Evolutionary conservation across 371 early-diverging fungal genomes (phyloP).

Genomic region (Haplosporangium sp.): DNA sequence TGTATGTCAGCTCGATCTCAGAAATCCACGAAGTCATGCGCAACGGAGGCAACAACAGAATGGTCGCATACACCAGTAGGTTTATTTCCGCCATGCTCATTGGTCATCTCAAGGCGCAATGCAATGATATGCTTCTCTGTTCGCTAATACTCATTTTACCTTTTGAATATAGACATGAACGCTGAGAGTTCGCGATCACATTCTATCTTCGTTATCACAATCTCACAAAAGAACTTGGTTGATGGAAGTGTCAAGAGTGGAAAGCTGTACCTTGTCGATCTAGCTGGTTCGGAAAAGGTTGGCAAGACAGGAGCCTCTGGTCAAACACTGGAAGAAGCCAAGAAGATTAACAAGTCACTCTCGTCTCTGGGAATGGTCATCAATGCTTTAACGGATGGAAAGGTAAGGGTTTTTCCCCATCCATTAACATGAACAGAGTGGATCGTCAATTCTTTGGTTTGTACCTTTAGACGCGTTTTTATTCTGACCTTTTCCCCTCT

Average conservation of each 20-base stretch:
- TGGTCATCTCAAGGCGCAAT: too few relatives aligned
- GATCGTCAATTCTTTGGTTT: not conserved
- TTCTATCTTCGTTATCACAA: slow-evolving; percentile 96
- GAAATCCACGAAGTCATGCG: slow-evolving; percentile 97
- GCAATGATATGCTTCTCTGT: not conserved
- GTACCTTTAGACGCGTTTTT: not conserved
- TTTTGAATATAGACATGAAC: slow-evolving; percentile 86
- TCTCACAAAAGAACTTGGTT: slow-evolving; percentile 92
- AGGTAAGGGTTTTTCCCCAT: slow-evolving; percentile 59
- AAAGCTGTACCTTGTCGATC: slow-evolving; percentile 96
- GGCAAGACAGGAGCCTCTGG: slow-evolving; percentile 99
- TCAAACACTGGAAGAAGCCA: slow-evolving; percentile 98
- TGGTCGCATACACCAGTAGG: slow-evolving; percentile 92
- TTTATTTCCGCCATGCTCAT: not conserved
- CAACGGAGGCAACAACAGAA: slow-evolving; percentile 89
- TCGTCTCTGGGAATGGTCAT: slow-evolving; percentile 99
- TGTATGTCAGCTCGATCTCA: slow-evolving; percentile 91
- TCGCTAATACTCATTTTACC: not conserved
- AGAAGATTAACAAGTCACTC: slow-evolving; percentile 99
- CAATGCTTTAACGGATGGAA: slow-evolving; percentile 93
- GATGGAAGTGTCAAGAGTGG: slow-evolving; percentile 91
- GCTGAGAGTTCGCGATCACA: slow-evolving; percentile 96
- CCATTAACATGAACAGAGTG: too few relatives aligned
- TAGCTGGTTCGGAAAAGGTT: slow-evolving; percentile 99
- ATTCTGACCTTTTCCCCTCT: slow-evolving; percentile 2